Conservation (phyloP, 2,329 filamentous ascomycete genomes). For the Stromatinia cepivora region DNA sequence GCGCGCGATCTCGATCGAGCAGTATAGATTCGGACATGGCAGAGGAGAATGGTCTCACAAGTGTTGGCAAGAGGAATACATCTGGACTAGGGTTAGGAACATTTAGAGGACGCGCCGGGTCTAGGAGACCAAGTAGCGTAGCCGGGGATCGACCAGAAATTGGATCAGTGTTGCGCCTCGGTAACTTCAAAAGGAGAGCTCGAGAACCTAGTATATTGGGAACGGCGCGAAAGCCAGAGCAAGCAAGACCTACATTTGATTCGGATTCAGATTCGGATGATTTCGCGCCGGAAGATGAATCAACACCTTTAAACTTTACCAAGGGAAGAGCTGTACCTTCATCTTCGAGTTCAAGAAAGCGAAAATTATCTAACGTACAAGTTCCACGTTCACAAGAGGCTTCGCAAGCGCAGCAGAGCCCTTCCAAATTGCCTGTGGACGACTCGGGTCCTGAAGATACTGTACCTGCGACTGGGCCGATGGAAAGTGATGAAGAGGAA, state of each 20-base stretch:
- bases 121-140: constrained; percentile 34
- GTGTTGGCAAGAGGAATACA: constrained; percentile 35
- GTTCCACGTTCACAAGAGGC: constrained; percentile 30
- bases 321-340: constrained; percentile 35
- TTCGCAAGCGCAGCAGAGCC: constrained; percentile 32
- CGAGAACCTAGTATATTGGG: constrained; percentile 64
- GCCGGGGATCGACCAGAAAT: constrained; percentile 33
- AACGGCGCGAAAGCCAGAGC: constrained; percentile 39
- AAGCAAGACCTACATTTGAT: constrained; percentile 44
- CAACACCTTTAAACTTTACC: constrained; percentile 60
- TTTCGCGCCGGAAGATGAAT: constrained; percentile 65
- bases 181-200: constrained; percentile 56
- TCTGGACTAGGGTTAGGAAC: constrained; percentile 37
- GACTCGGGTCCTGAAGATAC: constrained; percentile 30
- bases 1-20: constrained; percentile 36
- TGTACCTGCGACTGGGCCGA: constrained; percentile 34
- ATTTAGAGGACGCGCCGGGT: constrained; percentile 35
- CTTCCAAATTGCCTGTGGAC: constrained; percentile 24
- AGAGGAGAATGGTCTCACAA: constrained; percentile 35
- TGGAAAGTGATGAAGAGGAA: constrained; percentile 26
- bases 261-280: constrained; percentile 50
- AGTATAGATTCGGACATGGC: constrained; percentile 40
- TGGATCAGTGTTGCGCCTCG: constrained; percentile 52
- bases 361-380: constrained; percentile 47
- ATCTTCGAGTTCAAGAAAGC: constrained; percentile 50